These are phyloP conservation scores for Peronospora destructor DNA, from an alignment of 352 stramenopile genomes.

Conservation along the genomic window DNA sequence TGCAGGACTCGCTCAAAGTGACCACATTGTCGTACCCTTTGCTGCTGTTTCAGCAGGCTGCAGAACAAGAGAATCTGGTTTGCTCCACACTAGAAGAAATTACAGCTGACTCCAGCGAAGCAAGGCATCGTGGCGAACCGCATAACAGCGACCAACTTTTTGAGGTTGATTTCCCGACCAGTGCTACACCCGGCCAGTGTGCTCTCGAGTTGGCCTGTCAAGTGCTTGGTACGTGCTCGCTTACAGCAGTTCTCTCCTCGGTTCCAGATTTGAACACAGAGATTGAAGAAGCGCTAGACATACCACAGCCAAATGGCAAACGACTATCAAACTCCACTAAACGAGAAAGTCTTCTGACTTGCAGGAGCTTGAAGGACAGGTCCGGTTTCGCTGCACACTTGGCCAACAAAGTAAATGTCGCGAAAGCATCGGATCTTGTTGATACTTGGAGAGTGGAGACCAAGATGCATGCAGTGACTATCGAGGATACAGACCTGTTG, in stretches of 20 bases:
- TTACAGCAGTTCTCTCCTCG: slow-evolving; percentile 34
- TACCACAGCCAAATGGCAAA: slow-evolving; percentile 18
- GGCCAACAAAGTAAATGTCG: slow-evolving; percentile 54
- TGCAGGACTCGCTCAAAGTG: slow-evolving; percentile 68
- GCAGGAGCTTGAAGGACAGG: slow-evolving; percentile 53
- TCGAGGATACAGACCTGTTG: slow-evolving; percentile 31
- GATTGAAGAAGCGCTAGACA: slow-evolving; percentile 3
- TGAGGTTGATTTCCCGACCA: slow-evolving; percentile 61
- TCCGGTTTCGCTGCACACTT: slow-evolving; percentile 66
- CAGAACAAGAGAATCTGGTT: slow-evolving; percentile 67
- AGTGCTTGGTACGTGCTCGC: slow-evolving; percentile 57
- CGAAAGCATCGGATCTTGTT: slow-evolving; percentile 51
- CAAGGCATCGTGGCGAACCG: slow-evolving; percentile 4
- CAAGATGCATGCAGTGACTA: slow-evolving; percentile 43
- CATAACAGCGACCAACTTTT: slow-evolving; percentile 38
- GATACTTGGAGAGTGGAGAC: slow-evolving; percentile 72
- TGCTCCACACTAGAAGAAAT: slow-evolving; percentile 59
- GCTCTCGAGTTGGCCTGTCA: slow-evolving; percentile 58
- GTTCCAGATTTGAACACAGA: slow-evolving; percentile 18
- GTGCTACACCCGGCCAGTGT: slow-evolving; percentile 62
- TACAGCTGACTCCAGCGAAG: slow-evolving; percentile 11
- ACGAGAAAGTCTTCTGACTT: slow-evolving; percentile 39
- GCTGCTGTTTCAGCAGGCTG: slow-evolving; percentile 61
- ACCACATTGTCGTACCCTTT: slow-evolving; percentile 63
- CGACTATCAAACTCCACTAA: slow-evolving; percentile 16